Evolutionary conservation across 148 eudicot species (phyloP).

Genomic region (Rhododendron kiyosumense): DNA sequence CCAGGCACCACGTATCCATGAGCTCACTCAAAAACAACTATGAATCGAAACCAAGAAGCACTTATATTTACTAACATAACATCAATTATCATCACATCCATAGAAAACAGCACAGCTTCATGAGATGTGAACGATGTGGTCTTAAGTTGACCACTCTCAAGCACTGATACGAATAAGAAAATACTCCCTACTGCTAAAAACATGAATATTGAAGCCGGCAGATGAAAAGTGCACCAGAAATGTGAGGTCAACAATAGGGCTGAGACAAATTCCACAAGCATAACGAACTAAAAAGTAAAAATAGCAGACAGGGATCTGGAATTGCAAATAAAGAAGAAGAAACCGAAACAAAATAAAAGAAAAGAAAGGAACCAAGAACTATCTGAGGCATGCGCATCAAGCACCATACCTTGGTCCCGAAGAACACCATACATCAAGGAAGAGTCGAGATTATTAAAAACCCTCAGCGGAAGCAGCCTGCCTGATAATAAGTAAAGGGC

Average conservation of each 20-base stretch:
- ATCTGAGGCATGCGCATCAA: constrained; percentile 17
- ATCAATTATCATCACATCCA: background rate
- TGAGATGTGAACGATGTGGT: background rate
- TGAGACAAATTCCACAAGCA: background rate
- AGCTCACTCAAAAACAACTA: background rate
- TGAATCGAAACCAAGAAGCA: background rate
- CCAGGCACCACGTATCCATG: background rate
- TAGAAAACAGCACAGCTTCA: background rate
- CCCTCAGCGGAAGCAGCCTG: constrained; percentile 70
- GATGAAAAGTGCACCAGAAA: background rate
- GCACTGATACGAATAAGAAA: background rate
- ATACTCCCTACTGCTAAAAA: background rate
- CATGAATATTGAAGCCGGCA: background rate
- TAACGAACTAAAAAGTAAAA: background rate
- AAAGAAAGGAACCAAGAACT: background rate
- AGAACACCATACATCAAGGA: constrained; percentile 46
- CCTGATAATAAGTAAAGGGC: constrained; percentile 69
- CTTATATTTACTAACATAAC: background rate
- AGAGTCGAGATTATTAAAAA: constrained; percentile 58
- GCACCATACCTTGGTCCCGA: constrained; percentile 11
- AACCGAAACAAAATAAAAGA: background rate
- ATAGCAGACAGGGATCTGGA: background rate
- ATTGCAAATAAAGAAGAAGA: background rate
- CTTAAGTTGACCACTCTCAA: background rate
- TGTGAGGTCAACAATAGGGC: background rate